A percentile compares a stretch with the other conserved stretches of the same genome.
Conservation (phyloP, 2,329 filamentous ascomycete genomes). For the Colletotrichum musicola region DNA sequence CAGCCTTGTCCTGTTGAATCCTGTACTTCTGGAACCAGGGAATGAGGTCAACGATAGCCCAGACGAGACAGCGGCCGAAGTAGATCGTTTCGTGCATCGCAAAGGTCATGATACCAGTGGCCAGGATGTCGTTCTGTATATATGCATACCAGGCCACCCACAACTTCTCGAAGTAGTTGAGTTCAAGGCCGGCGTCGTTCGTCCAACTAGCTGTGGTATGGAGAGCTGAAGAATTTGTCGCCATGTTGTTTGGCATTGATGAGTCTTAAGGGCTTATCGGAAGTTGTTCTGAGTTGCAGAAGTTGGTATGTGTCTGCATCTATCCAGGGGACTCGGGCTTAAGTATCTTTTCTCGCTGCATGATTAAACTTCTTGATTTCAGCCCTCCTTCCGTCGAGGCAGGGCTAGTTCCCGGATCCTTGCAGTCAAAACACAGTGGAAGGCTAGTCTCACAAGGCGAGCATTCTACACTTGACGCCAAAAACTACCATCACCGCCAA, state of each 20-base stretch:
- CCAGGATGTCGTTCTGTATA: constrained; percentile 97
- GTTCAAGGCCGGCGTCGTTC: constrained; percentile 70
- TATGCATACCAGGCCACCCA: constrained; percentile 97
- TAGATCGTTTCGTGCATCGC: constrained; percentile 94
- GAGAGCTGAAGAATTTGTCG: not conserved
- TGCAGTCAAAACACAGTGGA: too few species aligned
- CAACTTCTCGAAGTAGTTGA: constrained; percentile 87
- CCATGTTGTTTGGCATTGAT: not conserved
- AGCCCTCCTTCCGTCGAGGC: too few species aligned
- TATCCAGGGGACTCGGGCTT: too few species aligned
- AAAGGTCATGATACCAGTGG: constrained; percentile 98
- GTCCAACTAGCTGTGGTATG: not conserved
- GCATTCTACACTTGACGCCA: not conserved
- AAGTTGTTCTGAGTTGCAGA: too few species aligned
- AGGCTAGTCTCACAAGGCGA: too few species aligned
- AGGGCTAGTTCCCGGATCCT: too few species aligned
- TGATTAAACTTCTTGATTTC: too few species aligned
- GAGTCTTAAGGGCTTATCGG: too few species aligned
- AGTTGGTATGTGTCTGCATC: too few species aligned
- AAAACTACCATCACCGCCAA: not conserved
- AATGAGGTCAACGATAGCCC: constrained; percentile 90
- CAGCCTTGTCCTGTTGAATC: constrained; percentile 89
- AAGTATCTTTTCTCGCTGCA: too few species aligned
- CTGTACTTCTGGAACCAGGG: constrained; percentile 93
- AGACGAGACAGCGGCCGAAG: constrained; percentile 91